Evolutionary conservation across 2,329 filamentous ascomycete genomes (phyloP).

Genomic region (Colletotrichum lindemuthianum): DNA sequence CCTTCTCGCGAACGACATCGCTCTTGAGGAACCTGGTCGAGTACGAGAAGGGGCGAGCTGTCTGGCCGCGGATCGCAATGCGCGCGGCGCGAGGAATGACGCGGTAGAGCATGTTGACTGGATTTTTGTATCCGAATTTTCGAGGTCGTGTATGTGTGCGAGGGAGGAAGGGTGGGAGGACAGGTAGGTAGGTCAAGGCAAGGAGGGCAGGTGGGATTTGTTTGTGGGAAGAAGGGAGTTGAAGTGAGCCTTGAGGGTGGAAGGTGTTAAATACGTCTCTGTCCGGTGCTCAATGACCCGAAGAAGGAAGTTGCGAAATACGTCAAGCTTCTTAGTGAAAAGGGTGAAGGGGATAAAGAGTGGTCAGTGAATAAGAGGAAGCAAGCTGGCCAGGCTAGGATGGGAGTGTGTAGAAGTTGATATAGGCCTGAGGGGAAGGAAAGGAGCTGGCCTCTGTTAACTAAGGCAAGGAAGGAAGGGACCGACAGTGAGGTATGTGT

Average conservation of each 20-base stretch:
- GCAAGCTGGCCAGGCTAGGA: conserved; percentile 1
- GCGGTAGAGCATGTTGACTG: conserved; percentile 32
- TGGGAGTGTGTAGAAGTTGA: conserved; percentile 31
- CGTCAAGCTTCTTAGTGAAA: conserved; percentile 21
- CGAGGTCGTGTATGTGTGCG: too few species aligned
- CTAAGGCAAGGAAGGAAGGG: conserved; percentile 17
- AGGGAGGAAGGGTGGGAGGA: too few species aligned
- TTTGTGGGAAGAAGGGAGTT: too few species aligned
- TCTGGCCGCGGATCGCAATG: conserved; percentile 42
- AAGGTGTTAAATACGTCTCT: neutral
- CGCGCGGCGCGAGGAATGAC: conserved; percentile 40
- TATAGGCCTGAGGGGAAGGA: conserved; percentile 29
- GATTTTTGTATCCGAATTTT: conserved; percentile 10
- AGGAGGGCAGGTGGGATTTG: too few species aligned
- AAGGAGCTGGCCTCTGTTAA: conserved; percentile 29
- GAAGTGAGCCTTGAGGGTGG: neutral
- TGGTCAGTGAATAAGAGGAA: conserved; percentile 17
- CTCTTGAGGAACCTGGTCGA: conserved; percentile 54
- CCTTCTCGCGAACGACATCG: conserved; percentile 65
- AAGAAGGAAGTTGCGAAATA: conserved; percentile 6
- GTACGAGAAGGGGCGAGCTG: conserved; percentile 48
- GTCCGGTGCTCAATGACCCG: too few species aligned
- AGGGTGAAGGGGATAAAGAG: conserved; percentile 3
- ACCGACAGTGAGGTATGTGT: neutral
- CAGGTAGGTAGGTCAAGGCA: too few species aligned